Percentiles rank a stretch among this genome's conserved stretches.
These are phyloP conservation scores for Volvariella surrecta DNA, from an alignment of 1,284 basidiomycete genomes.

Conservation along the genomic window DNA sequence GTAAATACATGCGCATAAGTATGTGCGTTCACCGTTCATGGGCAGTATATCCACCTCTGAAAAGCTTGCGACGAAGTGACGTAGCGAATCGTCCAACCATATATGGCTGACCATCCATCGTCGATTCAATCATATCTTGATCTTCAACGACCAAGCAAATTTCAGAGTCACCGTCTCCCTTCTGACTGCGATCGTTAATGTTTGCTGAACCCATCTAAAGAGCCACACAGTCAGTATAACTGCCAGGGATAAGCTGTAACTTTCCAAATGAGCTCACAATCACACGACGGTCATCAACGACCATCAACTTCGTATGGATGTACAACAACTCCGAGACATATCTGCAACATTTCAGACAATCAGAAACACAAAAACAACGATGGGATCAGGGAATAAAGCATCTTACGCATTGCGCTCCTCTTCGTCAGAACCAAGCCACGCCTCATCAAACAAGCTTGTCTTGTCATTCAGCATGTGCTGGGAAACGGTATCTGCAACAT, in stretches of 20 bases:
- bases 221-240: constrained; percentile 3
- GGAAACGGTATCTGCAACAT: constrained; percentile 65
- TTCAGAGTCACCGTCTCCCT: constrained; percentile 86
- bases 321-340: constrained; percentile 79
- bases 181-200: constrained; percentile 76
- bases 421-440: constrained; percentile 75
- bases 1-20: constrained; percentile 6
- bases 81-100: constrained; percentile 69
- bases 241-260: neutral
- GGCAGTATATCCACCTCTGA: constrained; percentile 40
- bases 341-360: constrained; percentile 30
- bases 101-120: constrained; percentile 74
- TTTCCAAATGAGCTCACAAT: constrained; percentile 46
- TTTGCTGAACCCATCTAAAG: constrained; percentile 81
- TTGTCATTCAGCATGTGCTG: constrained; percentile 69
- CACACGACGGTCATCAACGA: constrained; percentile 84
- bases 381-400: constrained; percentile 11
- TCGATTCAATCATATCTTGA: constrained; percentile 64
- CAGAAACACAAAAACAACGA: too few relatives aligned
- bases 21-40: constrained; percentile 4
- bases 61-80: constrained; percentile 69
- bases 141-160: constrained; percentile 91
- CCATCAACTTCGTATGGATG: constrained; percentile 84
- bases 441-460: constrained; percentile 57
- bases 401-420: constrained; percentile 76